phyloP scores from a whole-genome alignment of 164 flowering plant genomes.

The Aristolochia contorta region DNA sequence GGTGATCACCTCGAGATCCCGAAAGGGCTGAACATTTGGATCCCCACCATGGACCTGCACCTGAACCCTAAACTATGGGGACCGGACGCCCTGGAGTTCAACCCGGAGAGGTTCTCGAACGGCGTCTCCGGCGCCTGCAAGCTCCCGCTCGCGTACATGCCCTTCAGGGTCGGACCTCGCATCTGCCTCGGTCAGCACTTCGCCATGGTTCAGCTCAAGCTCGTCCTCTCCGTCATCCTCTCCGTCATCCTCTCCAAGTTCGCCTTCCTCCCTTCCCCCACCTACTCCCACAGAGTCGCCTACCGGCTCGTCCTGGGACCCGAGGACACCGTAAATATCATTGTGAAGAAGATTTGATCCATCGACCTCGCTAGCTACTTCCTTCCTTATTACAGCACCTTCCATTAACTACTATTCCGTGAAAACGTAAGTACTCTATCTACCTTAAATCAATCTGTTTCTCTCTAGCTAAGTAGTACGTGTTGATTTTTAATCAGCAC shows the following conservation, averaged over 20 bases:
- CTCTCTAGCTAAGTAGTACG: no score
- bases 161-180: constrained; percentile 11
- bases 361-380: no score
- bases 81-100: constrained; percentile 12
- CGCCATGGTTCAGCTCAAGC: constrained; percentile 8
- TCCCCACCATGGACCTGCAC: constrained; percentile 5
- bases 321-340: constrained; percentile 18
- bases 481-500: no score
- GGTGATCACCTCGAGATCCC: constrained; percentile 7
- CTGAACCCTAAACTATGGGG: constrained; percentile 14
- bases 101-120: constrained; percentile 13
- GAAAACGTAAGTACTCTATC: no score
- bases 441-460: no score
- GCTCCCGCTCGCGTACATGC: constrained; percentile 9
- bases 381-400: no score
- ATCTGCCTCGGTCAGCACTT: constrained; percentile 8
- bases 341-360: constrained; percentile 2
- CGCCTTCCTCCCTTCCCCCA: constrained; percentile 16
- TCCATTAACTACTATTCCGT: no score
- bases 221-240: constrained; percentile 4
- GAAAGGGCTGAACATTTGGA: constrained; percentile 11
- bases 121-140: constrained; percentile 13
- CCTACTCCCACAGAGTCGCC: constrained; percentile 13
- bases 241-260: constrained; percentile 9
- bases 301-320: constrained; percentile 17